These are phyloP conservation scores for Gillenia trifoliata DNA, from an alignment of 306 rosid species.

Conservation along the genomic window DNA sequence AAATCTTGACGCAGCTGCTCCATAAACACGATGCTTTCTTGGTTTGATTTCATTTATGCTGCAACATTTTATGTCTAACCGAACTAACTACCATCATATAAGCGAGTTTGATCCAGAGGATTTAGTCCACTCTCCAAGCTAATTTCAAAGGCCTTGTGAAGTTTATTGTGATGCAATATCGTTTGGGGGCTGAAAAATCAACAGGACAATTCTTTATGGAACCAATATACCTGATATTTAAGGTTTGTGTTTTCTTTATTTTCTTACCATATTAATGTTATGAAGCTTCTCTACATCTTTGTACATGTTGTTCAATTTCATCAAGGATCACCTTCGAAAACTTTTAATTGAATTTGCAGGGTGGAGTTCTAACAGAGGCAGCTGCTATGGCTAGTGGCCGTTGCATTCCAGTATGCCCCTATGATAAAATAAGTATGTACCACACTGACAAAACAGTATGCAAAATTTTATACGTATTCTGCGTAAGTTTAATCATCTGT, in stretches of 20 bases:
- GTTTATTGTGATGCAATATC: constrained; percentile 83
- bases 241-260: constrained; percentile 20
- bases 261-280: neutral
- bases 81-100: neutral
- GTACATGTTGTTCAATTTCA: neutral
- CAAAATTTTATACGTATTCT: neutral
- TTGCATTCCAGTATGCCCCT: constrained; percentile 93
- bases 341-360: constrained; percentile 39
- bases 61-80: neutral
- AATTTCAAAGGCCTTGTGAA: too few relatives aligned
- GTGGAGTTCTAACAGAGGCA: constrained; percentile 81
- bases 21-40: neutral
- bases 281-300: neutral
- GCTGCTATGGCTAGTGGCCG: constrained; percentile 98
- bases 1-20: neutral
- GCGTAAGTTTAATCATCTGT: too few relatives aligned
- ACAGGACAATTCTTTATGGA: constrained; percentile 17
- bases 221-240: constrained; percentile 20
- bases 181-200: constrained; percentile 31
- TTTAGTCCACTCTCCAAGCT: too few relatives aligned
- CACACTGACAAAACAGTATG: neutral
- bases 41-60: neutral
- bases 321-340: neutral
- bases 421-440: constrained; percentile 71
- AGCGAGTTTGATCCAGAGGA: constrained; percentile 87